These are phyloP conservation scores for Cordyceps cateniannulata DNA, from an alignment of 2,329 filamentous ascomycete species.

Conservation along the genomic window DNA sequence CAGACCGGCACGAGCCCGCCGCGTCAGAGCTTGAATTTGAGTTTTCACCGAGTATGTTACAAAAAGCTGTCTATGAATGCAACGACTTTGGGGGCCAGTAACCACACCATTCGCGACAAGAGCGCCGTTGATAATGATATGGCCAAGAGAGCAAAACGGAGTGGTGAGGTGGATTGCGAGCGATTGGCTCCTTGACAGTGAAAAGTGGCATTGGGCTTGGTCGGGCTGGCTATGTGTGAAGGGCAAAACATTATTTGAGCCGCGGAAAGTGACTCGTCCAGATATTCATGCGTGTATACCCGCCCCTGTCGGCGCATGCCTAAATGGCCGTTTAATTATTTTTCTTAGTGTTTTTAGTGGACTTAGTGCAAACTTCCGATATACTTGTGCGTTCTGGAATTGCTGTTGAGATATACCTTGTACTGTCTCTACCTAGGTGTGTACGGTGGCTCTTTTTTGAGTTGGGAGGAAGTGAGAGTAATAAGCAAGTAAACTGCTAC, in stretches of 20 bases:
- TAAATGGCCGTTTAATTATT: constrained; percentile 27
- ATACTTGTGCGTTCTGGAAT: constrained; percentile 22
- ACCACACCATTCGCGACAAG: constrained; percentile 2
- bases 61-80: constrained; percentile 23
- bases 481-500: neutral
- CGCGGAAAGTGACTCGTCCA: neutral
- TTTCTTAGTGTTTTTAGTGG: constrained; percentile 49
- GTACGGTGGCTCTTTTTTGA: neutral
- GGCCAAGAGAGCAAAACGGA: constrained; percentile 8
- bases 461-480: neutral
- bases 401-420: neutral
- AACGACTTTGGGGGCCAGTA: constrained; percentile 23
- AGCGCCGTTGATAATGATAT: neutral
- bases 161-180: neutral
- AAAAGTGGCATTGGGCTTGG: constrained; percentile 7
- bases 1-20: constrained; percentile 31
- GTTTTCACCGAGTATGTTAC: constrained; percentile 27
- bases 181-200: neutral
- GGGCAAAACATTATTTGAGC: neutral
- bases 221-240: constrained; percentile 5
- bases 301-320: constrained; percentile 6
- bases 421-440: neutral
- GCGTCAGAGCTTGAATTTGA: constrained; percentile 30
- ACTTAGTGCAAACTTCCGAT: constrained; percentile 59
- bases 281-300: constrained; percentile 4